Percentiles rank a stretch among this genome's conserved stretches.
Conservation (phyloP, 768 basidiomycete genomes). For the Boletus reticuloceps region DNA sequence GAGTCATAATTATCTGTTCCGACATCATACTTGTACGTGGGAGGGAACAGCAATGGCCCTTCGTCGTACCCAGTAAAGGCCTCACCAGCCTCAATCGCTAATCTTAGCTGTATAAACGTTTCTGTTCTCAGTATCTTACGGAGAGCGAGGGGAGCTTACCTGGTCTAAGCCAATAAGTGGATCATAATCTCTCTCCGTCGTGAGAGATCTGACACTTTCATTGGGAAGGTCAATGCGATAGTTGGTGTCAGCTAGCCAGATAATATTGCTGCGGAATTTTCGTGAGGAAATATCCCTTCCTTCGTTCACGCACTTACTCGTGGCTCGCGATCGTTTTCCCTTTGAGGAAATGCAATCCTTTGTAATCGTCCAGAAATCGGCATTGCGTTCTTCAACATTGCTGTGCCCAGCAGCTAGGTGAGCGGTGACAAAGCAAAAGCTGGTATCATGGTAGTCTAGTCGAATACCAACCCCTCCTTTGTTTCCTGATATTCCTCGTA, state of each 20-base stretch:
- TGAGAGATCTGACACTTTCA: slow-evolving; percentile 69
- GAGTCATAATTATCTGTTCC: slow-evolving; percentile 88
- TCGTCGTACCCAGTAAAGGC: slow-evolving; percentile 86
- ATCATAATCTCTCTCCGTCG: slow-evolving; percentile 64
- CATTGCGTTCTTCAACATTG: slow-evolving; percentile 87
- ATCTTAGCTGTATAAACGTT: slow-evolving; percentile 52
- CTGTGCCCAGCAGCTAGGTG: slow-evolving; percentile 95
- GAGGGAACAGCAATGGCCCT: slow-evolving; percentile 86
- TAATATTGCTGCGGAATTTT: slow-evolving; percentile 64
- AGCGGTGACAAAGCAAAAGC: slow-evolving; percentile 92
- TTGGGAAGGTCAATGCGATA: slow-evolving; percentile 91
- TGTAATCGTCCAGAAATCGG: slow-evolving; percentile 87
- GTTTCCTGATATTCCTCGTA: slow-evolving; percentile 93
- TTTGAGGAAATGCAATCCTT: slow-evolving; percentile 79
- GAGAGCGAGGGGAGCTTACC: slow-evolving; percentile 40
- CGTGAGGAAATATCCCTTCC: slow-evolving; percentile 4
- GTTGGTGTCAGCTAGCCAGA: slow-evolving; percentile 96
- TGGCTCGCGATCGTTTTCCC: slow-evolving; percentile 89
- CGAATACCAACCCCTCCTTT: slow-evolving; percentile 96
- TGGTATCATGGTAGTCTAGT: slow-evolving; percentile 86
- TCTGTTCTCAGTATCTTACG: neutral
- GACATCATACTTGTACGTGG: slow-evolving; percentile 90
- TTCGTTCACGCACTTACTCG: slow-evolving; percentile 56
- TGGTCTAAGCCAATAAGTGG: slow-evolving; percentile 81
- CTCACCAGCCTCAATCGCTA: slow-evolving; percentile 65